Base-by-base conservation (phyloP, 1,139 yeast genomes). In the Casaregolazyma lundiana region DNA sequence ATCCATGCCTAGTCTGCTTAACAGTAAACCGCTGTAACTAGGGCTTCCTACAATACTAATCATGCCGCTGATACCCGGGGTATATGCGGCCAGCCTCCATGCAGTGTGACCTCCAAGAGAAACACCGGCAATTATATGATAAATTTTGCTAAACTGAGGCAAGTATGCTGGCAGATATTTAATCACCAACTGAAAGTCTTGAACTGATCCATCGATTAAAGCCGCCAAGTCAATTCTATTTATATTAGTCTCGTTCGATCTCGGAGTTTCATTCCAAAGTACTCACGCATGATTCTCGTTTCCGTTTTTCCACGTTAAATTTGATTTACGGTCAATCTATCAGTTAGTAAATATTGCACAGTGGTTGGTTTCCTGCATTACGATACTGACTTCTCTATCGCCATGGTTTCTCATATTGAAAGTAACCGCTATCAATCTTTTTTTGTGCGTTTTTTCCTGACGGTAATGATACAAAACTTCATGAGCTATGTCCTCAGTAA, bases 331-430 rank as follows among this genome's bases (percentile, higher is more conserved):
- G 13, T 26, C 32, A 26, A 26, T 26, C 32, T 9, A n/a, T 24
- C 13, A 7, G 32, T 26, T n/a, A 26, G 32, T 26, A 7, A 26
- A 6, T 26, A 15, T 26, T 11, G n/a, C n/a, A n/a, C n/a, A n/a
- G n/a, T n/a, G n/a, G n/a, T n/a, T n/a, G n/a, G n/a, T 65, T 3
- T 56, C 44, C 58, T 78, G 78, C 39, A 66, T 65, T n/a, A 38
- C 34, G 1, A 50, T 54, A 43, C 71, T 67, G 1, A 77, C 60
- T 6, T 58, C 44, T 37, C 88, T 63, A 35, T 61, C 63, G 1
- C 88, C 88, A 56, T 82, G 88, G 62, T 82, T 81, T 48, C 83
- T 69, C 47, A 67, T 64, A 55, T 82, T 88, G 59, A 78, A 78
- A 0, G 81, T 68, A 8, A 78, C 75, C 42, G 78, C 74, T 29